Evolutionary conservation across 257 asterid genomes (phyloP).

Genomic region (Nicotiana sylvestris): DNA sequence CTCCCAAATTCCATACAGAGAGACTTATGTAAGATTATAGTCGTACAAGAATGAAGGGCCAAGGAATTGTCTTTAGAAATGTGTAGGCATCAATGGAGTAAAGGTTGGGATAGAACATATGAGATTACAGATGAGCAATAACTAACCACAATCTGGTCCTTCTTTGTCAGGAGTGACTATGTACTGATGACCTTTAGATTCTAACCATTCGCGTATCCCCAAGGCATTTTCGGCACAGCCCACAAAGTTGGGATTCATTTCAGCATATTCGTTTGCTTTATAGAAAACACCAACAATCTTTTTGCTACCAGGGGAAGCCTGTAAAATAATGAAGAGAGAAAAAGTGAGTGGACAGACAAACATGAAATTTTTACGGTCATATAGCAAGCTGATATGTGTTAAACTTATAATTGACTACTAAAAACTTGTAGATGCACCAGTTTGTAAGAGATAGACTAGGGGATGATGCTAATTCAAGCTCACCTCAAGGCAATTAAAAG

Average conservation of each 20-base stretch:
- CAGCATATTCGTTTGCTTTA: constrained; percentile 81
- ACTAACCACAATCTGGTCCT: constrained; percentile 76
- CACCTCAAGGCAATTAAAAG: not conserved
- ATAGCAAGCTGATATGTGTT: not conserved
- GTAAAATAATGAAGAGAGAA: not conserved
- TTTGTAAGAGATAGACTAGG: not conserved
- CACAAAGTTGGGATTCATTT: constrained; percentile 79
- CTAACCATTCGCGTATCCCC: constrained; percentile 94
- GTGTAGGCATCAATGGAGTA: not conserved
- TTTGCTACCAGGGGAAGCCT: constrained; percentile 93
- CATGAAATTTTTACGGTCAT: not conserved
- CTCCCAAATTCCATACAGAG: not conserved
- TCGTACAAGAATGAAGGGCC: not conserved
- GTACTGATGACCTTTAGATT: constrained; percentile 83
- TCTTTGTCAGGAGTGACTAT: constrained; percentile 92
- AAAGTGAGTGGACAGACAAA: not conserved
- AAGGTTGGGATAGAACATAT: not conserved
- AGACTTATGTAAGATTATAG: not conserved
- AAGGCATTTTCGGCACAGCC: constrained; percentile 86
- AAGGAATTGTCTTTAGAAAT: not conserved
- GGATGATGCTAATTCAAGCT: not conserved
- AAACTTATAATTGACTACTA: not conserved
- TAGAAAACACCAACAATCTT: constrained; percentile 96
- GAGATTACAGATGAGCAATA: not conserved
- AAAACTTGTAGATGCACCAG: not conserved